phyloP scores from a whole-genome alignment of 176 grass and related monocot species.

The Ensete ventricosum region DNA sequence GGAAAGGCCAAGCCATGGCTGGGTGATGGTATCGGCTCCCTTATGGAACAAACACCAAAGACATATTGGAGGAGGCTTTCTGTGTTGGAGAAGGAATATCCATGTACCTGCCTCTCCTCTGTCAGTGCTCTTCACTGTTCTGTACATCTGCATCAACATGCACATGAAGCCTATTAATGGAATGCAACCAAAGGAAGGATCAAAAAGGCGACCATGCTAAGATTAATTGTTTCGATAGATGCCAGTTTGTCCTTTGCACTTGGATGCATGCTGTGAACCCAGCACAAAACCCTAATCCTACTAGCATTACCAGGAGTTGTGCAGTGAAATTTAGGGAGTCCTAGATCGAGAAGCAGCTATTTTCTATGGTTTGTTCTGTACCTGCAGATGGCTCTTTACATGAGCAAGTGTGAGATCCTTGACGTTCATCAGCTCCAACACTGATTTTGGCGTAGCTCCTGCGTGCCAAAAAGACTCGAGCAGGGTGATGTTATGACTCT shows the following conservation, averaged over 20 bases:
- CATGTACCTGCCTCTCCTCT: conserved; percentile 3
- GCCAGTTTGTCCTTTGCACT: conserved; percentile 9
- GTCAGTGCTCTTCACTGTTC: conserved; percentile 20
- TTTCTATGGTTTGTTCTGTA: conserved; percentile 20
- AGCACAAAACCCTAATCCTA: conserved; percentile 5
- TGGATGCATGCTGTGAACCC: neutral
- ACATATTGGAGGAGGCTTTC: neutral
- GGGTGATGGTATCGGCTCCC: neutral
- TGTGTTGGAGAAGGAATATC: neutral
- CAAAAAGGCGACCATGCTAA: neutral
- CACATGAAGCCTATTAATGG: neutral
- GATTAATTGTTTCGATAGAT: neutral
- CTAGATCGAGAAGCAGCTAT: neutral
- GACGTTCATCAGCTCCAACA: conserved; percentile 95
- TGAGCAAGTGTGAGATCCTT: conserved; percentile 97
- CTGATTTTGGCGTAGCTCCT: conserved; percentile 95
- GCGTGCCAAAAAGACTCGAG: neutral
- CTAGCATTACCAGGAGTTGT: neutral
- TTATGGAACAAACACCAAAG: neutral
- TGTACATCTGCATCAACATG: conserved; percentile 14
- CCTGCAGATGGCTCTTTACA: conserved; percentile 98
- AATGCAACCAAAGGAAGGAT: neutral
- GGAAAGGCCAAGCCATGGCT: neutral
- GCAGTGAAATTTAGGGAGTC: neutral
- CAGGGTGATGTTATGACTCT: neutral